Evolutionary conservation across 192 early-diverging fungal genomes (phyloP).

Genomic region (Umbelopsis vinacea): DNA sequence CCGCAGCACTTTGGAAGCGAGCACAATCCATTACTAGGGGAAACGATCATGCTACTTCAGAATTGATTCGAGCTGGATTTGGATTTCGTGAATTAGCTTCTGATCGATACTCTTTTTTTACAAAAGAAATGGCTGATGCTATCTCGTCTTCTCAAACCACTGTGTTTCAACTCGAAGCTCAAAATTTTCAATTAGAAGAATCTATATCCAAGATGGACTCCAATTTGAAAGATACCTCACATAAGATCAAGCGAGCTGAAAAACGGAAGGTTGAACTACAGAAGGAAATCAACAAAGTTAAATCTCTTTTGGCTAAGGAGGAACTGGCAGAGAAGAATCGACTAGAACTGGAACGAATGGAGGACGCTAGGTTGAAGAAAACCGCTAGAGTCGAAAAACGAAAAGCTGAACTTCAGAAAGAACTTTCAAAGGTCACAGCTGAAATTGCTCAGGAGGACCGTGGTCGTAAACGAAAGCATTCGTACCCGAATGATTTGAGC

Average conservation of each 20-base stretch:
- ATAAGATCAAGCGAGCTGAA: slow-evolving; percentile 1
- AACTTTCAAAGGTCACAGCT: background rate
- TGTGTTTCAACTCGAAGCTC: background rate
- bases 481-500: no score
- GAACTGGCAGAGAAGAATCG: background rate
- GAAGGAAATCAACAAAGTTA: background rate
- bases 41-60: background rate
- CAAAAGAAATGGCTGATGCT: slow-evolving; percentile 8
- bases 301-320: background rate
- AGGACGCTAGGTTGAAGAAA: background rate
- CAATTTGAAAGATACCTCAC: background rate
- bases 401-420: background rate
- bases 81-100: slow-evolving; percentile 7
- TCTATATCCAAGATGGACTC: background rate
- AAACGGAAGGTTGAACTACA: background rate
- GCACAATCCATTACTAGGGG: background rate
- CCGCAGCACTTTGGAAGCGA: background rate
- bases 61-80: background rate
- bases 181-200: background rate
- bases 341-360: background rate
- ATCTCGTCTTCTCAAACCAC: background rate
- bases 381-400: background rate
- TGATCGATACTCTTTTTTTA: slow-evolving; percentile 4
- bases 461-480: background rate
- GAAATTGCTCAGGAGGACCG: background rate